A percentile compares a stretch with the other conserved stretches of the same genome.
Conservation (phyloP, 176 grass and related monocot species). For the Dactylis glomerata region DNA sequence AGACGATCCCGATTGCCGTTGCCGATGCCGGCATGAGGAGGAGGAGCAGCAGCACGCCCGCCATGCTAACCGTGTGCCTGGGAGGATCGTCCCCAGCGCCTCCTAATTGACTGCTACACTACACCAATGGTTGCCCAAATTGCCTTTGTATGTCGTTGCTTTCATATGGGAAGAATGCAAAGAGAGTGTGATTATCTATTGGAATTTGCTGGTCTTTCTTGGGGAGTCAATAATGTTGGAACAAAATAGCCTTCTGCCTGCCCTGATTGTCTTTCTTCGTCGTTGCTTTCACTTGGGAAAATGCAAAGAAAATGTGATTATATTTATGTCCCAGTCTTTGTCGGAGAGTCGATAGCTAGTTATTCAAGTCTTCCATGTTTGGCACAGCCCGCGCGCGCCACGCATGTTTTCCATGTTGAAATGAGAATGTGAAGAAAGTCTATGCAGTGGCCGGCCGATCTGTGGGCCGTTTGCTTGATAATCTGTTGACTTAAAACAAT, state of each 20-base stretch:
- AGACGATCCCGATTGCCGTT: slow-evolving; percentile 13
- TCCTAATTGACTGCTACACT: not conserved
- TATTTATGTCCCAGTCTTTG: not conserved
- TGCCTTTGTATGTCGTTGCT: not conserved
- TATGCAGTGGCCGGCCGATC: not conserved
- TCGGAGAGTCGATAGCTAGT: not conserved
- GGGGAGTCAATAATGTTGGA: not conserved
- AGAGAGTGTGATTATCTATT: not conserved
- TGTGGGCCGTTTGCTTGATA: not conserved
- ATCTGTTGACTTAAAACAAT: not conserved
- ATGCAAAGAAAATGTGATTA: not conserved
- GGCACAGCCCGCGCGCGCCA: not conserved
- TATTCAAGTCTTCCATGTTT: not conserved
- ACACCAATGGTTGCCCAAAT: not conserved
- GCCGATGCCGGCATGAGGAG: not conserved
- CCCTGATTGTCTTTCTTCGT: not conserved
- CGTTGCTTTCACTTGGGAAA: not conserved
- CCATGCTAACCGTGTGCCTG: not conserved
- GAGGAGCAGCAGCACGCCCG: not conserved
- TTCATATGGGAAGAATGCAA: not conserved
- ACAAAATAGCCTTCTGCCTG: not conserved
- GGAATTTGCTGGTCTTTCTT: not conserved
- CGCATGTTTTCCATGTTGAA: not conserved
- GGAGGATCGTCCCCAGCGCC: not conserved
- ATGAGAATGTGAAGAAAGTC: not conserved